Base-by-base conservation (phyloP, 352 stramenopile species). In the Blastocystis sp. region DNA sequence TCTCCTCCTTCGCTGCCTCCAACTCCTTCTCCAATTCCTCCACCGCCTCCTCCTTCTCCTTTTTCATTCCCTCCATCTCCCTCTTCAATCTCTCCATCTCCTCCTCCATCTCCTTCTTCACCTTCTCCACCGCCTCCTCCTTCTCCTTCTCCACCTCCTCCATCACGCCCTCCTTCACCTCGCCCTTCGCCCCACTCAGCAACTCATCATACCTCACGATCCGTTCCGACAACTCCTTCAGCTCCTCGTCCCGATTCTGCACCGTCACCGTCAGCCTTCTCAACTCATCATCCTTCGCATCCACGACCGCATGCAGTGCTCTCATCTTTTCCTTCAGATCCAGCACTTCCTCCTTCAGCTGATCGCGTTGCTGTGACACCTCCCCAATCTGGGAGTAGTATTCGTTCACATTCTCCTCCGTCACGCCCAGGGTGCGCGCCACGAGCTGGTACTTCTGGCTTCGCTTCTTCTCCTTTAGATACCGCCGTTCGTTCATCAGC, bases 401-500 rank as follows among this genome's bases (percentile, higher is more conserved):
- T 28, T 28, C 40, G 40, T 84, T 48, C 60, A 84, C 38, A 7
- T 28, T 68, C 14, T 48, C 10, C 42, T 69, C 74, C n/a, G 68
- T 59, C 21, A 62, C 52, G n/a, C 60, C 57, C 17, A 43, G 19
- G 7, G 54, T 63, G 40, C 69, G 21, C 3, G 60, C 57, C 21
- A 84, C 66, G 28, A 70, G 17, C 14, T 63, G 1, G 45, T 84
- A 84, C 38, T 84, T 84, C 4, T 84, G 19, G 45, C 74, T 69
- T 11, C 57, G 74, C 54, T 84, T 84, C 74, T 69, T 84, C 74
- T 84, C 45, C 57, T 70, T 62, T 11, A 84, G 21, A 48, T 70
- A 84, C 1, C 74, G 74, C 43, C 74, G 48, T 28, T 84, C 74
- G 45, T 84, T 84, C 74, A 84, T 69, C 74, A 84, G 45, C 17